A percentile compares a stretch with the other conserved stretches of the same genome.
These are phyloP conservation scores for Linum usitatissimum DNA, from an alignment of 345 rosid species.

Conservation along the genomic window DNA sequence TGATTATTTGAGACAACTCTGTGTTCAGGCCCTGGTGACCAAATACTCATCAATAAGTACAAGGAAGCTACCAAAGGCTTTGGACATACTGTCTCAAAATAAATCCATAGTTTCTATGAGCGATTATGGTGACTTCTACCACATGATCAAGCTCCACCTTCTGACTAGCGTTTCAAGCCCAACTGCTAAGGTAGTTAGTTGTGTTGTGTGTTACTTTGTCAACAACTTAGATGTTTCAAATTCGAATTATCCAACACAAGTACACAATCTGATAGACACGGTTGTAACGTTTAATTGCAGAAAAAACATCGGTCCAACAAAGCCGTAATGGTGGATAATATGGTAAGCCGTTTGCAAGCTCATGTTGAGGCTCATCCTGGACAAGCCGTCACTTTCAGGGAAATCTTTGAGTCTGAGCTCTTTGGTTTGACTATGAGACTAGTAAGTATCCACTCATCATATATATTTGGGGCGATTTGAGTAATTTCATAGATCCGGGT, in stretches of 20 bases:
- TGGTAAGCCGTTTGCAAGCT: conserved; percentile 29
- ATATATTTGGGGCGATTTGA: no score
- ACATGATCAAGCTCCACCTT: conserved; percentile 41
- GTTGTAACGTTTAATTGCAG: conserved; percentile 31
- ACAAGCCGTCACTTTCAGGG: conserved; percentile 54
- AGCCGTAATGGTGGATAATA: conserved; percentile 42
- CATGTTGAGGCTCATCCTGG: conserved; percentile 25
- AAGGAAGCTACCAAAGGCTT: conserved; percentile 61
- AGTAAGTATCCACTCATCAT: no score
- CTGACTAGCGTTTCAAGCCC: conserved; percentile 48
- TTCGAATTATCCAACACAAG: background rate
- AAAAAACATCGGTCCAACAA: conserved; percentile 46
- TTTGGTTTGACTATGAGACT: conserved; percentile 57
- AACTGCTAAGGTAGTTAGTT: conserved; percentile 65
- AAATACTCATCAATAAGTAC: conserved; percentile 67
- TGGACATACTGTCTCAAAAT: conserved; percentile 48
- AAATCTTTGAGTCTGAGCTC: conserved; percentile 62
- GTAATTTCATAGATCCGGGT: no score
- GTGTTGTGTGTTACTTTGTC: no score
- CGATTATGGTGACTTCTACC: conserved; percentile 73
- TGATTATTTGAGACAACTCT: background rate
- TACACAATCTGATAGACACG: no score
- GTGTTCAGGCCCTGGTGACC: conserved; percentile 75
- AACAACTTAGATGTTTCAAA: no score
- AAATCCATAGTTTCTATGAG: conserved; percentile 82